Base-by-base conservation (phyloP, 2,329 filamentous ascomycete genomes). In the Lasiodiplodia sp. region DNA sequence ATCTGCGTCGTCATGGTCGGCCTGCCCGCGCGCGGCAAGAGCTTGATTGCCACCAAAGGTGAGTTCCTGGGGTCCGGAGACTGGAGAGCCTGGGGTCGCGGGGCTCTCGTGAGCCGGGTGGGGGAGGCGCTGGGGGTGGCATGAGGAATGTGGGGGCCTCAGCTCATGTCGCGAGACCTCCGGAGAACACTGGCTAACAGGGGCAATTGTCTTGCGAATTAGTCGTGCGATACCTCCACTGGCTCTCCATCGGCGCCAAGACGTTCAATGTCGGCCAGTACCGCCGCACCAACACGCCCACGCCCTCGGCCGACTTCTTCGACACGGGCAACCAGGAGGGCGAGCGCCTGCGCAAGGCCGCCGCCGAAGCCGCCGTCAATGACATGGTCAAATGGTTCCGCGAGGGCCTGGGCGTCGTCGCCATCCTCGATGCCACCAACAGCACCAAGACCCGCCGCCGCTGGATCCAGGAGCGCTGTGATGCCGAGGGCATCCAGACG, bases 1-100 rank as follows among this genome's bases (percentile, higher is more conserved):
- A 96, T 99, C 84, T 98, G 95, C 81, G 94, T 99, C 72, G 94
- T 99, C 75, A 98, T 99, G 96, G 96, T 99, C 70, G 96, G 96
- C 73, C 86, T 99, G 78, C 96, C 96, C 67, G 96, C 96, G 70
- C 87, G 96, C 74, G 96, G 96, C 77, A 99, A 99, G 87, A 97
- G 93, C 84, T 89, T 97, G 80, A 98, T 99, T 79, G 95, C 96
- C 73, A 94, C 97, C 77, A 97, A 97, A 88, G 94, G 94, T 96
- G 85, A 76, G 84, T 79, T 68, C n/a, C 40, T 38, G 64, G 37
- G 52, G 65, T 57, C 40, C 37, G 40, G 65, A 64, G 49, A 52
- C 31, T 28, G 56, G 37, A 38, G 47, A 47, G 49, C 37, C 66
- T 68, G 66, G 60, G 52, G 49, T 62, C 40, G 57, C 57, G 57